Percentiles rank a stretch among this genome's conserved stretches.
phyloP scores from a whole-genome alignment of 2,329 filamentous ascomycete genomes.

The Colletotrichum spinosum region DNA sequence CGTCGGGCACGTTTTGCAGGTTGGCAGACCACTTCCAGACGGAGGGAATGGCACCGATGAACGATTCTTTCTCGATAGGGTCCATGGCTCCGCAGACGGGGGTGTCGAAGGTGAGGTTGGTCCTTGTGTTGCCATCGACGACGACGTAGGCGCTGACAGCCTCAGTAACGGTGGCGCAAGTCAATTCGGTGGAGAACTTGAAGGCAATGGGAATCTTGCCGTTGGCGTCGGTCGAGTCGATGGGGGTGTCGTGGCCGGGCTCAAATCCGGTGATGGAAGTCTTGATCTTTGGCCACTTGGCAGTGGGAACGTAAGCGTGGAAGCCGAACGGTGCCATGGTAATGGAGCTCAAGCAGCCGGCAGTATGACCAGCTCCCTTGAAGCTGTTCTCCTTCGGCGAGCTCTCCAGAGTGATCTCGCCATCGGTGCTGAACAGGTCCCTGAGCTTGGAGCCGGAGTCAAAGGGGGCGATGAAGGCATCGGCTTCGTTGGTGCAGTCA shows the following conservation, averaged over 20 bases:
- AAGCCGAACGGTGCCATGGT: constrained; percentile 68
- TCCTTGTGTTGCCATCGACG: constrained; percentile 57
- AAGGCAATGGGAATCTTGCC: constrained; percentile 56
- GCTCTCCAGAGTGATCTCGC: constrained; percentile 62
- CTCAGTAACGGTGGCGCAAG: constrained; percentile 65
- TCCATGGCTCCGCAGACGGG: constrained; percentile 58
- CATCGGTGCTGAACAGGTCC: constrained; percentile 73
- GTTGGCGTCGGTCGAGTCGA: constrained; percentile 64
- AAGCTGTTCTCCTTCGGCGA: constrained; percentile 59
- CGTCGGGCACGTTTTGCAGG: constrained; percentile 68
- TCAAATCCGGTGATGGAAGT: constrained; percentile 70
- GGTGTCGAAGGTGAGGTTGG: constrained; percentile 56
- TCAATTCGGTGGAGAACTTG: constrained; percentile 71
- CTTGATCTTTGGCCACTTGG: constrained; percentile 38
- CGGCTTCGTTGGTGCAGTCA: constrained; percentile 60
- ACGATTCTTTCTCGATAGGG: constrained; percentile 46
- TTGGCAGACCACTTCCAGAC: constrained; percentile 65
- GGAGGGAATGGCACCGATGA: constrained; percentile 64
- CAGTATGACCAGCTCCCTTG: constrained; percentile 57
- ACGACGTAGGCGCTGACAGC: constrained; percentile 64
- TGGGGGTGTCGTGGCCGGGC: constrained; percentile 70
- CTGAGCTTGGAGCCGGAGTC: constrained; percentile 65
- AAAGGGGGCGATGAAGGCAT: constrained; percentile 68
- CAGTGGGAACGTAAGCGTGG: constrained; percentile 66
- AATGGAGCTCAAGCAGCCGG: constrained; percentile 67